A percentile compares a stretch with the other conserved stretches of the same genome.
These are phyloP conservation scores for Myrmaecium sp. DNA, from an alignment of 2,329 filamentous ascomycete genomes.

Conservation along the genomic window DNA sequence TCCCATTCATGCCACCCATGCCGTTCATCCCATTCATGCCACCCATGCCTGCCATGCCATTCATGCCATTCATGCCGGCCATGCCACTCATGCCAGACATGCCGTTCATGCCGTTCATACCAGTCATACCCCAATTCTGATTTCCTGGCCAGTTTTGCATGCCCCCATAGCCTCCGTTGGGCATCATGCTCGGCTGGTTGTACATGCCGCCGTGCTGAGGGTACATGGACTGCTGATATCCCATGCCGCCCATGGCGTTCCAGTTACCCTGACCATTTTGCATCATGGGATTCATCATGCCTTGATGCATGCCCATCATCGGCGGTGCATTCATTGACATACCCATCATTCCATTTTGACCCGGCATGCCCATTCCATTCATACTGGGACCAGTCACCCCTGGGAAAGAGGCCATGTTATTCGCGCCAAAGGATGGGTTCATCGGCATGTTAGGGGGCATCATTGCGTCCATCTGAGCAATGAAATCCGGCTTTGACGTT, in stretches of 20 bases:
- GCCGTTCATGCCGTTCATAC: conserved; percentile 20
- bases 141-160: conserved; percentile 12
- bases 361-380: conserved; percentile 27
- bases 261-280: conserved; percentile 10
- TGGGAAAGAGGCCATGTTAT: neutral
- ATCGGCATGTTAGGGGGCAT: conserved; percentile 8
- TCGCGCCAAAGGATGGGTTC: conserved; percentile 1
- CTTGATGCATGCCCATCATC: conserved; percentile 28
- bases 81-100: conserved; percentile 15
- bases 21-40: conserved; percentile 26
- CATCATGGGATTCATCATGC: conserved; percentile 23
- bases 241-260: conserved; percentile 19
- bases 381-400: conserved; percentile 11
- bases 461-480: conserved; percentile 28
- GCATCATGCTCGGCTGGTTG: too few relatives aligned
- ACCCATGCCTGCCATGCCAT: conserved; percentile 10
- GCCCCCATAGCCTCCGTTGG: too few relatives aligned
- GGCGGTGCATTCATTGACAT: conserved; percentile 26
- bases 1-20: conserved; percentile 14
- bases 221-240: conserved; percentile 13
- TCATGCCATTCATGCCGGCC: conserved; percentile 20
- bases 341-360: conserved; percentile 28
- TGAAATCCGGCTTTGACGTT: conserved; percentile 22
- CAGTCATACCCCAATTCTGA: conserved; percentile 8
- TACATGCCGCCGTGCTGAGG: conserved; percentile 6